Evolutionary conservation across 2,329 filamentous ascomycete genomes (phyloP).

Genomic region (Alternaria sp.): DNA sequence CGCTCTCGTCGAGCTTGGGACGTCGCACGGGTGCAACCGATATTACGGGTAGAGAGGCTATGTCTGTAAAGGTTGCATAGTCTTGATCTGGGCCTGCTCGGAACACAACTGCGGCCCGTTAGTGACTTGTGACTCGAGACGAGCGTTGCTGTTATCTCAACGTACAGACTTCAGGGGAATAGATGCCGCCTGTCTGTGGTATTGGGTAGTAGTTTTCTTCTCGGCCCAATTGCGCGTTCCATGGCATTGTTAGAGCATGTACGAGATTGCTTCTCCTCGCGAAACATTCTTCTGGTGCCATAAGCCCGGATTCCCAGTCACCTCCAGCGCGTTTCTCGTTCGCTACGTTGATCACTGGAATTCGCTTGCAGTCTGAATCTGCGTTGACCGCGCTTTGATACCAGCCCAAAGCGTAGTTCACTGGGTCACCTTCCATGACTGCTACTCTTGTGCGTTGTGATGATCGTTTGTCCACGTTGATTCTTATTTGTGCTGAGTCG

Average conservation of each 20-base stretch:
- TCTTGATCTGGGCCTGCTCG: conserved; percentile 68
- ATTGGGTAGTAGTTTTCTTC: conserved; percentile 72
- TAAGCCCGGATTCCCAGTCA: conserved; percentile 76
- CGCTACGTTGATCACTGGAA: conserved; percentile 76
- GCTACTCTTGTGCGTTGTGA: conserved; percentile 54
- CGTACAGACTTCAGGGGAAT: conserved; percentile 73
- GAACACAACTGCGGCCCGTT: conserved; percentile 66
- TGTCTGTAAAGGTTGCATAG: conserved; percentile 55
- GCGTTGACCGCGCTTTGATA: conserved; percentile 51
- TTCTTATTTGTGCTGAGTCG: conserved; percentile 49
- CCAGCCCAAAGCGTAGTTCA: conserved; percentile 68
- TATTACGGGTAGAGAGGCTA: conserved; percentile 71
- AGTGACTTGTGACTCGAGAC: not conserved
- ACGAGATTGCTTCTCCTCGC: conserved; percentile 79
- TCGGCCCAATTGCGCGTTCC: conserved; percentile 46
- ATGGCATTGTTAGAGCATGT: conserved; percentile 71
- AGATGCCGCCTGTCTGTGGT: conserved; percentile 73
- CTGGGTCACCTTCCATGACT: conserved; percentile 57
- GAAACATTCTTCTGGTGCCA: conserved; percentile 75
- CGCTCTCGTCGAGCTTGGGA: conserved; percentile 75
- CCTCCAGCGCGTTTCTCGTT: conserved; percentile 80
- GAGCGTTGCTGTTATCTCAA: conserved; percentile 21
- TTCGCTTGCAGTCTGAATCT: conserved; percentile 46
- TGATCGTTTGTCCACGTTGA: conserved; percentile 59
- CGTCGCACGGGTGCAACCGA: conserved; percentile 76